Conservation (phyloP, 257 asterid genomes). For the Nicotiana sylvestris region DNA sequence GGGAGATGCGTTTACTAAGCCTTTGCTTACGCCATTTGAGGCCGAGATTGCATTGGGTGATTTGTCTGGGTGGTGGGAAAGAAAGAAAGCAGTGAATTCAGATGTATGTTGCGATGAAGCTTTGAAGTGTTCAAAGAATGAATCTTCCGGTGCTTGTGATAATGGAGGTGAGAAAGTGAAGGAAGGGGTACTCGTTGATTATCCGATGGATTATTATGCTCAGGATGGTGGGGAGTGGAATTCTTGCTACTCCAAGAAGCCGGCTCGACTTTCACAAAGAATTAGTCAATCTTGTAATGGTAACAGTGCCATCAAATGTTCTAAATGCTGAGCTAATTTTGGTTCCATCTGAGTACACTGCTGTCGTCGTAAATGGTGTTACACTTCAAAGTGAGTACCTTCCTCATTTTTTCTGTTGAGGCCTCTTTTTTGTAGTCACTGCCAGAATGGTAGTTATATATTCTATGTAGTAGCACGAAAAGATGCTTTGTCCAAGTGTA, state of each 20-base stretch:
- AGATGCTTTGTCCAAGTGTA: neutral
- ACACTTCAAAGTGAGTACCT: neutral
- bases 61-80: constrained; percentile 94
- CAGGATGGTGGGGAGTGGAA: constrained; percentile 98
- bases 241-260: constrained; percentile 74
- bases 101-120: constrained; percentile 16
- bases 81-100: constrained; percentile 27
- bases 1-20: constrained; percentile 93
- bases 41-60: constrained; percentile 98
- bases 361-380: neutral
- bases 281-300: constrained; percentile 35
- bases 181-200: constrained; percentile 41
- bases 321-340: neutral
- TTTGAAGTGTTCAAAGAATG: constrained; percentile 29
- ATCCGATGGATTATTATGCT: constrained; percentile 96
- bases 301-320: neutral
- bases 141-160: constrained; percentile 33
- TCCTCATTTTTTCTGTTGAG: neutral
- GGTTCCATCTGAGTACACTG: neutral
- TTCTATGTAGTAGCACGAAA: neutral
- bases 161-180: constrained; percentile 26
- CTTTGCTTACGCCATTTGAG: constrained; percentile 79
- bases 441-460: neutral
- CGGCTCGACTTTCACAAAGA: constrained; percentile 30
- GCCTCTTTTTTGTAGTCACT: neutral